These are phyloP conservation scores for Mortierella sp. DNA, from an alignment of 371 early-diverging fungal species.

Conservation along the genomic window DNA sequence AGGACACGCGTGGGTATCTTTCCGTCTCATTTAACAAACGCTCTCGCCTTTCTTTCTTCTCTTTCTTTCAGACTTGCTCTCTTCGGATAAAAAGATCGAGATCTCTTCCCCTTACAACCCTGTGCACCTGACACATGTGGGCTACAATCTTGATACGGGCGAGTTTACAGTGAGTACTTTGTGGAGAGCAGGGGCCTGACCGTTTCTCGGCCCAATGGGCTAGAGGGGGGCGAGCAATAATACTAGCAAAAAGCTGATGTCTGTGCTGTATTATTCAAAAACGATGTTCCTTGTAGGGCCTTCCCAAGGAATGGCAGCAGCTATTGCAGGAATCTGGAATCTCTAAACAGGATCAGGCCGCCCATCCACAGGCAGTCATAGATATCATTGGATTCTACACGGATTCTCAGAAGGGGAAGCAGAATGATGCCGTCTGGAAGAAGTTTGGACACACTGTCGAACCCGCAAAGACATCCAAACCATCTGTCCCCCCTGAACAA, in stretches of 20 bases:
- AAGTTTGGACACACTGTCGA: slow-evolving; percentile 81
- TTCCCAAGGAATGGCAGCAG: slow-evolving; percentile 95
- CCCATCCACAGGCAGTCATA: slow-evolving; percentile 95
- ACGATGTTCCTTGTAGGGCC: slow-evolving; percentile 73
- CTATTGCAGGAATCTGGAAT: slow-evolving; percentile 94
- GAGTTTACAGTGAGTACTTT: slow-evolving; percentile 80
- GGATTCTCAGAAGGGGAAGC: slow-evolving; percentile 72
- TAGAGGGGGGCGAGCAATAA: too few species aligned
- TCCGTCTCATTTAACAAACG: neutral
- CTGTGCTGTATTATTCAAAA: too few species aligned
- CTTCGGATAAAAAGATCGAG: slow-evolving; percentile 80
- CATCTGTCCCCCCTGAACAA: slow-evolving; percentile 40
- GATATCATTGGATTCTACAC: slow-evolving; percentile 95
- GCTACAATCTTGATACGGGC: slow-evolving; percentile 91
- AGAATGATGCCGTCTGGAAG: slow-evolving; percentile 85
- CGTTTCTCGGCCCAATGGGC: too few species aligned
- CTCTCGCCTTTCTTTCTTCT: slow-evolving; percentile 3
- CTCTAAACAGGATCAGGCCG: slow-evolving; percentile 92
- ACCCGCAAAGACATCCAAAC: slow-evolving; percentile 42
- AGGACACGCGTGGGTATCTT: too few species aligned
- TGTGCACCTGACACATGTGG: slow-evolving; percentile 95
- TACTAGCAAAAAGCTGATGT: too few species aligned
- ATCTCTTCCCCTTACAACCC: slow-evolving; percentile 97
- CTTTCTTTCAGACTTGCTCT: slow-evolving; percentile 61
- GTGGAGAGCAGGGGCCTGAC: too few species aligned